Evolutionary conservation across 2,329 filamentous ascomycete species (phyloP).

Genomic region (Cyphellophora attinorum): DNA sequence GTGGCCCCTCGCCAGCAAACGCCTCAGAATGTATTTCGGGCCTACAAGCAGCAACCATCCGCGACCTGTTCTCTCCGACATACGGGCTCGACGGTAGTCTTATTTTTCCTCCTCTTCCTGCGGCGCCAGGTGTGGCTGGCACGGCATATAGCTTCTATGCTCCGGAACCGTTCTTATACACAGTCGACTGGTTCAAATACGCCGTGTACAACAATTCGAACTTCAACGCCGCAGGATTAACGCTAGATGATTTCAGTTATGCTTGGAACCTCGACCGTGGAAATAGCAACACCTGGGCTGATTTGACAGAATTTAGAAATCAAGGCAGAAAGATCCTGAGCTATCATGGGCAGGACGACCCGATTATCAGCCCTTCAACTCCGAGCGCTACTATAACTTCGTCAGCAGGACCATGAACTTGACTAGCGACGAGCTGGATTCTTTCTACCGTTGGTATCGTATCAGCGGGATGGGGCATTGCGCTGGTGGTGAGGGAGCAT

Average conservation of each 20-base stretch:
- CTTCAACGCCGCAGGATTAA: constrained; percentile 29
- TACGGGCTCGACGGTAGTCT: constrained; percentile 23
- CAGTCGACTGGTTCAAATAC: constrained; percentile 35
- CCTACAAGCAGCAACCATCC: constrained; percentile 22
- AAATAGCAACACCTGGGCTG: constrained; percentile 35
- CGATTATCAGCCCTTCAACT: constrained; percentile 43
- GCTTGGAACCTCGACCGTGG: constrained; percentile 25
- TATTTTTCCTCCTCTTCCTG: constrained; percentile 27
- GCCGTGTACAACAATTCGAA: constrained; percentile 30
- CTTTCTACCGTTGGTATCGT: constrained; percentile 39
- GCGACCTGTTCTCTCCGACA: constrained; percentile 23
- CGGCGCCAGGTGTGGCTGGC: constrained; percentile 22
- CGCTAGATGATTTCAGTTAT: constrained; percentile 28
- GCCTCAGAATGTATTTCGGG: constrained; percentile 20
- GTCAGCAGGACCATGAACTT: constrained; percentile 30
- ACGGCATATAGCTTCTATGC: constrained; percentile 26
- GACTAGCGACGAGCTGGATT: constrained; percentile 23
- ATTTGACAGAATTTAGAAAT: constrained; percentile 37
- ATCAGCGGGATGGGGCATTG: constrained; percentile 48
- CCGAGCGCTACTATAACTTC: constrained; percentile 43
- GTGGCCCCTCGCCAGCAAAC: constrained; percentile 3
- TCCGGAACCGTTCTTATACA: constrained; percentile 25
- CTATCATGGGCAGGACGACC: constrained; percentile 34
- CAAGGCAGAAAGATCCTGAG: constrained; percentile 31
- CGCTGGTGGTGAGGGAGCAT: constrained; percentile 29